These are phyloP conservation scores for Pharus latifolius DNA, from an alignment of 176 grass and related monocot species.

Conservation along the genomic window DNA sequence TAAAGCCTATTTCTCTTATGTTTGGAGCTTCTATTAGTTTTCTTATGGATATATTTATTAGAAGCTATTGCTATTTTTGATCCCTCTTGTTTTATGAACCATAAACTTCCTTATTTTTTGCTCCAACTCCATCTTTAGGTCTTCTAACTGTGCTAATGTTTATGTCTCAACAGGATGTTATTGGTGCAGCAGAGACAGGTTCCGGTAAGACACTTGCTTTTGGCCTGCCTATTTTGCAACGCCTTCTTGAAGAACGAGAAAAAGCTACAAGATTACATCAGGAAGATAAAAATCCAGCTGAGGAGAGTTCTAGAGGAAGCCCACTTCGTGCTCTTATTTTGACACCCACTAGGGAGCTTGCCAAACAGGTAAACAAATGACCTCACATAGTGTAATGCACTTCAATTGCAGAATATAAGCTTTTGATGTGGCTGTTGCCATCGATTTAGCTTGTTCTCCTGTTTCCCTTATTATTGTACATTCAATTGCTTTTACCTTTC, in stretches of 20 bases:
- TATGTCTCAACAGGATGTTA: constrained; percentile 65
- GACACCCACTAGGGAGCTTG: constrained; percentile 89
- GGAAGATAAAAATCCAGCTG: constrained; percentile 12
- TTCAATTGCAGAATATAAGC: neutral
- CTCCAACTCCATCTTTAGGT: neutral
- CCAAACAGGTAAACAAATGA: constrained; percentile 53
- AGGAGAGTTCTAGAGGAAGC: constrained; percentile 29
- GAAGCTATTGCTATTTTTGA: neutral
- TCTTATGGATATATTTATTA: neutral
- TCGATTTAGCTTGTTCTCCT: neutral
- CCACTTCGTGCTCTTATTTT: constrained; percentile 75
- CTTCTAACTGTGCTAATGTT: constrained; percentile 5
- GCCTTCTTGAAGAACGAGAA: constrained; percentile 79
- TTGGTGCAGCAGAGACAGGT: constrained; percentile 93
- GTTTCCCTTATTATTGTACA: neutral
- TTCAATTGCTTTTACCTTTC: neutral
- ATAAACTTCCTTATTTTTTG: neutral
- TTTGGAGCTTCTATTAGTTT: neutral
- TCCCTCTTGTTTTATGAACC: neutral
- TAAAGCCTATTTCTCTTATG: neutral
- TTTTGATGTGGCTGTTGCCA: neutral
- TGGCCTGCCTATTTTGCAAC: constrained; percentile 77
- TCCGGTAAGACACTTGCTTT: constrained; percentile 96
- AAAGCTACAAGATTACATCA: constrained; percentile 33
- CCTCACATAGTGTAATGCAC: neutral